Evolutionary conservation across 768 basidiomycete genomes (phyloP).

Genomic region (Boletus sensibilis): DNA sequence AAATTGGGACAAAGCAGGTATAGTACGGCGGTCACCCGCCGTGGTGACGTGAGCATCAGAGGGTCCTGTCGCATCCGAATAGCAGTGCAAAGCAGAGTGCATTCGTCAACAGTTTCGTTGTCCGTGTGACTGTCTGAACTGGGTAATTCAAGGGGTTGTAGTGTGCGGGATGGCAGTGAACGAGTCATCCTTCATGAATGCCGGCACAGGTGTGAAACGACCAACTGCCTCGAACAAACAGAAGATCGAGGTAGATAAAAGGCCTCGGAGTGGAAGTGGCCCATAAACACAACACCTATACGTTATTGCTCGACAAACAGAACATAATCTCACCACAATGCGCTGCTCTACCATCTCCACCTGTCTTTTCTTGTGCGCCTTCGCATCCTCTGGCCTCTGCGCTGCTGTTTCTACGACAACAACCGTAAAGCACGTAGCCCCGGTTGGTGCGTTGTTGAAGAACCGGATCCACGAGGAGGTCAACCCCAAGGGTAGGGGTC

Average conservation of each 20-base stretch:
- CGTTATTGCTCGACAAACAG: not conserved
- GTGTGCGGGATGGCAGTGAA: no score
- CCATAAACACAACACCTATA: not conserved
- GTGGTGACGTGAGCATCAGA: conserved; percentile 2
- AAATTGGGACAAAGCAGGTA: not conserved
- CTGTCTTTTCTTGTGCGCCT: conserved; percentile 14
- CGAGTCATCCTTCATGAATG: not conserved
- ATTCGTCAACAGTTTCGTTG: not conserved
- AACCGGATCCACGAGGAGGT: conserved; percentile 22
- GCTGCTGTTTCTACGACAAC: conserved; percentile 8
- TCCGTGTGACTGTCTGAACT: not conserved
- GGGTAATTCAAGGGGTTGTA: not conserved
- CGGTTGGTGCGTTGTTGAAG: conserved; percentile 17
- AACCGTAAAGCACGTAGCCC: not conserved
- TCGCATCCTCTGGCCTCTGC: conserved; percentile 18
- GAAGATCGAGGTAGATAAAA: conserved; percentile 12
- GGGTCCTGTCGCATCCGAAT: conserved; percentile 1
- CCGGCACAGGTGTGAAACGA: conserved; percentile 10
- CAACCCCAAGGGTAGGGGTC: conserved; percentile 5
- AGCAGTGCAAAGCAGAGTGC: no score
- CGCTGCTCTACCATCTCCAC: conserved; percentile 5
- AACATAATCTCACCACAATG: conserved; percentile 7
- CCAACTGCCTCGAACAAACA: conserved; percentile 3
- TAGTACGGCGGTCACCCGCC: conserved; percentile 1
- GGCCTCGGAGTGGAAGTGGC: not conserved